phyloP scores from a whole-genome alignment of 805 yeast species.

The Teunomyces stri region DNA sequence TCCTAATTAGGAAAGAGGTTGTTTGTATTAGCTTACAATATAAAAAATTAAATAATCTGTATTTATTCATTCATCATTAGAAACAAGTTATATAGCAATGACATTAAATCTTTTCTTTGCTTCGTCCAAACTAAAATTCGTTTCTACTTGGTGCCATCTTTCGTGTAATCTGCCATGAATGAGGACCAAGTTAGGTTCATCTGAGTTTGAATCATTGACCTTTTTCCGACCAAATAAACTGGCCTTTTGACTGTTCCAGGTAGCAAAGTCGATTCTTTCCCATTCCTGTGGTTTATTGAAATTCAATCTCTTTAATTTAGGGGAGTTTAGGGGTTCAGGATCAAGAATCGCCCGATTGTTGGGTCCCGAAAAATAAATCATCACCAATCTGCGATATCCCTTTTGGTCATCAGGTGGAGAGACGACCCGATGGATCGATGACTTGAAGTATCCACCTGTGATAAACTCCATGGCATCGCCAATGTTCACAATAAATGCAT shows the following conservation, averaged over 20 bases:
- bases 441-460: slow-evolving; percentile 24
- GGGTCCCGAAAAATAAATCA: slow-evolving; percentile 15
- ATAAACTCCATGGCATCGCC: slow-evolving; percentile 32
- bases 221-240: slow-evolving; percentile 41
- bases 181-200: slow-evolving; percentile 36
- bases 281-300: slow-evolving; percentile 22
- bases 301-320: slow-evolving; percentile 11
- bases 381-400: slow-evolving; percentile 11
- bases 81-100: background rate
- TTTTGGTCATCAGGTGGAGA: slow-evolving; percentile 15
- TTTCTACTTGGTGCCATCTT: slow-evolving; percentile 35
- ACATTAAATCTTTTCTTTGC: slow-evolving; percentile 17
- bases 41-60: background rate
- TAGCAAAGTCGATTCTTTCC: slow-evolving; percentile 24
- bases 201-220: slow-evolving; percentile 32
- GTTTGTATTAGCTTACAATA: background rate
- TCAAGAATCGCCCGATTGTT: slow-evolving; percentile 12
- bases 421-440: slow-evolving; percentile 14
- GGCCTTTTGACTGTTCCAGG: slow-evolving; percentile 43
- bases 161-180: slow-evolving; percentile 41
- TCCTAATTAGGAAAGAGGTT: background rate
- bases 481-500: slow-evolving; percentile 28
- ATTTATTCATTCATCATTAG: background rate
- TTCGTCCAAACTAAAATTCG: slow-evolving; percentile 22
- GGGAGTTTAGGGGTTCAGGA: slow-evolving; percentile 13